Percentiles rank a stretch among this genome's conserved stretches.
Conservation (phyloP, 345 rosid species). For the Eucalyptus albens region DNA sequence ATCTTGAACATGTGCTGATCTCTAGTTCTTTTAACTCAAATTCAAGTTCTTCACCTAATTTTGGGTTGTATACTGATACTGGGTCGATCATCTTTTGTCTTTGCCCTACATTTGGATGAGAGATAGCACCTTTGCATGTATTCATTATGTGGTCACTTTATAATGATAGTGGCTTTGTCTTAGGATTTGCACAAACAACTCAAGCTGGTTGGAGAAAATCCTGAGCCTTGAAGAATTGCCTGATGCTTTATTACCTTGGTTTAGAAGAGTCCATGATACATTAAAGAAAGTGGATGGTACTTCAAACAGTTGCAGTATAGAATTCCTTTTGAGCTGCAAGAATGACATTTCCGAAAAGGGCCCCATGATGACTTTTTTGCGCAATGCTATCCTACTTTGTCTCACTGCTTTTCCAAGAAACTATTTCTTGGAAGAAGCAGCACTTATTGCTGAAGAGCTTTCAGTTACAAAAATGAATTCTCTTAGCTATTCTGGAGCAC, state of each 20-base stretch:
- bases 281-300: slow-evolving; percentile 11
- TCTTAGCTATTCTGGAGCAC: slow-evolving; percentile 38
- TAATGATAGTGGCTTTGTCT: neutral
- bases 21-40: neutral
- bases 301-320: slow-evolving; percentile 21
- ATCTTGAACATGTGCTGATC: neutral
- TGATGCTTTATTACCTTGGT: slow-evolving; percentile 27
- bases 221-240: slow-evolving; percentile 54
- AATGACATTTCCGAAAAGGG: slow-evolving; percentile 32
- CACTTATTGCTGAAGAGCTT: slow-evolving; percentile 82
- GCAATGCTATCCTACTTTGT: slow-evolving; percentile 71
- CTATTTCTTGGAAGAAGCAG: slow-evolving; percentile 69
- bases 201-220: slow-evolving; percentile 70
- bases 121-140: neutral
- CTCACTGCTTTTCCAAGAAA: slow-evolving; percentile 77
- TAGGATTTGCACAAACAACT: slow-evolving; percentile 74
- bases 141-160: neutral
- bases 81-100: neutral
- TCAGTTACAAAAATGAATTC: slow-evolving; percentile 45
- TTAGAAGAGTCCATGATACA: slow-evolving; percentile 32
- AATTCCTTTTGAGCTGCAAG: slow-evolving; percentile 27
- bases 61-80: neutral
- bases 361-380: slow-evolving; percentile 70
- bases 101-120: neutral
- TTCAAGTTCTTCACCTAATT: neutral